These are phyloP conservation scores for Xylaria palmicola DNA, from an alignment of 495 filamentous ascomycete genomes.

Conservation along the genomic window DNA sequence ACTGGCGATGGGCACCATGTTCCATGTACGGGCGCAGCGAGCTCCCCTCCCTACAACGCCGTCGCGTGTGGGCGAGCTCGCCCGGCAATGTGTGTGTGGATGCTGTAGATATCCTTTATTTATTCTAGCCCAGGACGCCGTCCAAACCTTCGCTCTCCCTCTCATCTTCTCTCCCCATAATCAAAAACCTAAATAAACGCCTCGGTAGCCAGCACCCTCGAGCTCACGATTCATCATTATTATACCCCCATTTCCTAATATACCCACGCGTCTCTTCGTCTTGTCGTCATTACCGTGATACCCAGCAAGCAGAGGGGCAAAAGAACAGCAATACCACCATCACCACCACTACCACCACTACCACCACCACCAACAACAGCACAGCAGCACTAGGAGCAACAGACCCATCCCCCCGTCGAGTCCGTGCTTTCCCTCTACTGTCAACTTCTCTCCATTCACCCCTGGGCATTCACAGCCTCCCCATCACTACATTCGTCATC, in stretches of 20 bases:
- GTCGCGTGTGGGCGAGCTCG: too few species aligned
- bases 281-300: conserved; percentile 11
- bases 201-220: too few species aligned
- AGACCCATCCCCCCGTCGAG: neutral
- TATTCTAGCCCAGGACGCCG: neutral
- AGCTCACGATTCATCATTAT: neutral
- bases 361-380: neutral
- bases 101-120: neutral
- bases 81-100: too few species aligned
- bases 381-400: neutral
- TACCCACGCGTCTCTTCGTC: conserved; percentile 3
- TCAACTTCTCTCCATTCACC: neutral
- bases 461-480: neutral
- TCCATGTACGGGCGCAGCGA: neutral
- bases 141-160: neutral
- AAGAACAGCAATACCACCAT: neutral
- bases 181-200: neutral
- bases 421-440: neutral
- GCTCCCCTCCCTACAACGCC: neutral
- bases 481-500: neutral
- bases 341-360: neutral
- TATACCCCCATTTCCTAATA: neutral
- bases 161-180: neutral
- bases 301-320: neutral
- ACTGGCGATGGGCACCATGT: too few species aligned